Conservation (phyloP, 129 eudicot species). For the Scalesia atractyloides region DNA sequence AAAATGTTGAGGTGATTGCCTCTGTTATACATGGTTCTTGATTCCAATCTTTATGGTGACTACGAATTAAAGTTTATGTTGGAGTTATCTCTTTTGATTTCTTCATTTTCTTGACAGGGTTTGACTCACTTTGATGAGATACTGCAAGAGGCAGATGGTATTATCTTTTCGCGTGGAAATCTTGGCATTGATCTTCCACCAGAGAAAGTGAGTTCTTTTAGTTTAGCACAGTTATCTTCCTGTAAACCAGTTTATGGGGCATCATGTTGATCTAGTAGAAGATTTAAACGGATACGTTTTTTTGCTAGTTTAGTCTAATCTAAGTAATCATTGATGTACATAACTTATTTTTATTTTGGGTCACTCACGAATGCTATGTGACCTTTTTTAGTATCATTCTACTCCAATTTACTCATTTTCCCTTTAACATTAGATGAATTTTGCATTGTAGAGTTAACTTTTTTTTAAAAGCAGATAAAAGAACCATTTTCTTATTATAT, state of each 20-base stretch:
- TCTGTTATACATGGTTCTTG: constrained; percentile 5
- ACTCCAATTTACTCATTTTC: too few species aligned
- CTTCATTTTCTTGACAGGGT: constrained; percentile 51
- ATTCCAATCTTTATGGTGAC: not conserved
- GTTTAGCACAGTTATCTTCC: not conserved
- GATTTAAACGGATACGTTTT: not conserved
- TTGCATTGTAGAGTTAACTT: not conserved
- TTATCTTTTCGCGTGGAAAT: constrained; percentile 97
- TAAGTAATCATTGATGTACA: not conserved
- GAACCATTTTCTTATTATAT: not conserved
- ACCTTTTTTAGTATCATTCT: not conserved
- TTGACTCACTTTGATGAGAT: constrained; percentile 95
- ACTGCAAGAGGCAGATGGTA: constrained; percentile 94
- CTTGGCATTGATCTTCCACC: constrained; percentile 98
- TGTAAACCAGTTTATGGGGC: not conserved
- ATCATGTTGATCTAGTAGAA: constrained; percentile 1
- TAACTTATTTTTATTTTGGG: not conserved
- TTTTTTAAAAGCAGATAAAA: not conserved
- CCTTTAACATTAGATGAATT: not conserved
- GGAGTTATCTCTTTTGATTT: not conserved
- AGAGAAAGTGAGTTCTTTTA: constrained; percentile 65
- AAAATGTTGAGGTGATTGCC: constrained; percentile 71
- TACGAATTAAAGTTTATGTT: not conserved
- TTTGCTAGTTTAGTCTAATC: not conserved
- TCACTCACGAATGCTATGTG: not conserved